A percentile compares a stretch with the other conserved stretches of the same genome.
Conservation (phyloP, 805 yeast genomes). For the Candida stauntonica region DNA sequence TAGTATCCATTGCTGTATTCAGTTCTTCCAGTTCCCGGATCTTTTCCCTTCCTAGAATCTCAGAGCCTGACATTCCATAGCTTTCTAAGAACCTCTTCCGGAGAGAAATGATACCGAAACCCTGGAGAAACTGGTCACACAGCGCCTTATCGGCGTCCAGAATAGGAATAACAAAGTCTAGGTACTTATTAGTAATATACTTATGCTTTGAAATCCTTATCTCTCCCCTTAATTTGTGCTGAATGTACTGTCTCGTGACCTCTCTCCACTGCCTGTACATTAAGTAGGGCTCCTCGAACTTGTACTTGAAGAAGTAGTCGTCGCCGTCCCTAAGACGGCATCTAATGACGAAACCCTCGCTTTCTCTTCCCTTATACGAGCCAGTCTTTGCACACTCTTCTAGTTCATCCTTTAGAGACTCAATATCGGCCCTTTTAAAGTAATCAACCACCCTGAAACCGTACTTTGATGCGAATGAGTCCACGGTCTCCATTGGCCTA, state of each 20-base stretch:
- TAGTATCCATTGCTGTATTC: slow-evolving; percentile 33
- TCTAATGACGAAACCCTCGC: slow-evolving; percentile 93
- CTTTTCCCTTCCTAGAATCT: slow-evolving; percentile 45
- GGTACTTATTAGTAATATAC: slow-evolving; percentile 58
- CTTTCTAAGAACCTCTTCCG: slow-evolving; percentile 59
- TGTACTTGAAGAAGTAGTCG: slow-evolving; percentile 84
- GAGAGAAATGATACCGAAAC: slow-evolving; percentile 70
- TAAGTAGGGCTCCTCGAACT: slow-evolving; percentile 92
- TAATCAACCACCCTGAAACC: slow-evolving; percentile 66
- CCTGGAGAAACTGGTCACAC: slow-evolving; percentile 42
- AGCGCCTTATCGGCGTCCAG: slow-evolving; percentile 46
- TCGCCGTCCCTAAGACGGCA: slow-evolving; percentile 34
- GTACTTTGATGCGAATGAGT: slow-evolving; percentile 54
- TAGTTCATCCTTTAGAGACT: slow-evolving; percentile 45
- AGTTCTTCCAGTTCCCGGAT: slow-evolving; percentile 34
- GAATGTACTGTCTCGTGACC: slow-evolving; percentile 59
- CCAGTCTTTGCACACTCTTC: slow-evolving; percentile 62
- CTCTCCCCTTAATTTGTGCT: slow-evolving; percentile 25
- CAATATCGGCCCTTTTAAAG: slow-evolving; percentile 35
- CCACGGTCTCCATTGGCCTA: slow-evolving; percentile 54
- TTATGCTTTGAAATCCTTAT: slow-evolving; percentile 49
- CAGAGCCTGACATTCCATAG: slow-evolving; percentile 54
- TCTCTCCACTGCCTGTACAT: slow-evolving; percentile 91
- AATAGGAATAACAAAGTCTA: slow-evolving; percentile 58
- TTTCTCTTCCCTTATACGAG: slow-evolving; percentile 60